Conservation (phyloP, 495 filamentous ascomycete genomes). For the Bacidia gigantensis region DNA sequence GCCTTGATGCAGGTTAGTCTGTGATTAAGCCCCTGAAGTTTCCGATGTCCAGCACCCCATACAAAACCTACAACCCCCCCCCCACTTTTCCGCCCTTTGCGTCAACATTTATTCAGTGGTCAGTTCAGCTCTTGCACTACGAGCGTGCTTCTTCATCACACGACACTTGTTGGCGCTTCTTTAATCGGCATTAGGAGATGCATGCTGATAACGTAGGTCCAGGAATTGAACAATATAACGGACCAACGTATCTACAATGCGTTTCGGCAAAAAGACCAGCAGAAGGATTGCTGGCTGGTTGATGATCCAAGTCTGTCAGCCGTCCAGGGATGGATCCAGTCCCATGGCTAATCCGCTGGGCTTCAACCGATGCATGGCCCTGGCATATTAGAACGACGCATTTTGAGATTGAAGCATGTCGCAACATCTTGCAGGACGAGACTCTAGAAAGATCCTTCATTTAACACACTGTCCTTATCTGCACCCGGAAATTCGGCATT, state of each 20-base stretch:
- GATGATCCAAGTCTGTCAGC: conserved; percentile 48
- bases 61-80: too few species aligned
- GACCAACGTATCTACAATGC: conserved; percentile 53
- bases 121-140: too few species aligned
- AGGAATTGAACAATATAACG: conserved; percentile 57
- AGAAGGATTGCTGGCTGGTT: conserved; percentile 57
- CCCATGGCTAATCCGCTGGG: conserved; percentile 21
- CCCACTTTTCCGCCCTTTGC: background rate
- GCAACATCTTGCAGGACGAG: too few species aligned
- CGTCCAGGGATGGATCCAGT: conserved; percentile 33
- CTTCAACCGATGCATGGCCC: too few species aligned
- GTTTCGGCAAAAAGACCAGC: conserved; percentile 47
- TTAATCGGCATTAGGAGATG: background rate
- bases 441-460: too few species aligned
- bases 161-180: background rate
- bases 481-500: too few species aligned
- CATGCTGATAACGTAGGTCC: conserved; percentile 8
- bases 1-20: conserved; percentile 47
- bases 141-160: too few species aligned
- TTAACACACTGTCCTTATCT: too few species aligned
- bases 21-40: conserved; percentile 4
- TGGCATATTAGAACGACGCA: too few species aligned
- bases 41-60: background rate
- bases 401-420: too few species aligned
- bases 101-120: background rate